A percentile compares a stretch with the other conserved stretches of the same genome.
These are phyloP conservation scores for Calocybe gangraenosa DNA, from an alignment of 768 basidiomycete species.

Conservation along the genomic window DNA sequence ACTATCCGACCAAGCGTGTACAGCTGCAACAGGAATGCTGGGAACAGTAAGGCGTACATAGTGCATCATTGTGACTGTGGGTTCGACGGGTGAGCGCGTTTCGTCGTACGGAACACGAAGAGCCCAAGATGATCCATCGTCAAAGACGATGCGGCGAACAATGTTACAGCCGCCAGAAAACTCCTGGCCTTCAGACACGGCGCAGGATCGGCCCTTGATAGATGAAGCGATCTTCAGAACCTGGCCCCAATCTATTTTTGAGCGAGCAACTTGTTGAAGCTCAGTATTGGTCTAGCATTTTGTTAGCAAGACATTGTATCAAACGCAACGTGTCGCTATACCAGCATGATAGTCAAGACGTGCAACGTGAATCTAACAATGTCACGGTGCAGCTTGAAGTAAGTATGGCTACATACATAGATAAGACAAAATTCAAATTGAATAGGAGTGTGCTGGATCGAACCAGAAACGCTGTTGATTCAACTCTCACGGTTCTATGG, in stretches of 20 bases:
- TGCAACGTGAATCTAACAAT: too few species aligned
- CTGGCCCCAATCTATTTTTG: slow-evolving; percentile 13
- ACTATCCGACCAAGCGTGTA: slow-evolving; percentile 11
- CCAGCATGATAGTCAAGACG: too few species aligned
- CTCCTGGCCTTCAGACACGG: slow-evolving; percentile 1
- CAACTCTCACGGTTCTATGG: too few species aligned
- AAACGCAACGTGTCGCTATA: too few species aligned
- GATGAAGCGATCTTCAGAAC: slow-evolving; percentile 11
- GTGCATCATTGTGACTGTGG: slow-evolving; percentile 9
- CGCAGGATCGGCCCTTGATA: slow-evolving; percentile 6
- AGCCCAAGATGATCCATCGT: slow-evolving; percentile 6
- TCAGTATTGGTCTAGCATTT: slow-evolving; percentile 6
- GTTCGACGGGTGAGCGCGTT: slow-evolving; percentile 1
- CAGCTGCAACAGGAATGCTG: slow-evolving; percentile 9
- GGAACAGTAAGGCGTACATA: slow-evolving; percentile 6
- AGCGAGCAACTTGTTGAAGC: slow-evolving; percentile 5
- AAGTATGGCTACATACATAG: too few species aligned
- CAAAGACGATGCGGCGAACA: slow-evolving; percentile 8
- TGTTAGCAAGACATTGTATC: slow-evolving; percentile 2
- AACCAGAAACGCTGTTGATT: too few species aligned
- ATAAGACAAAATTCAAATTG: too few species aligned
- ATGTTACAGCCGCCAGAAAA: slow-evolving; percentile 11
- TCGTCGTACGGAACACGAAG: slow-evolving; percentile 10
- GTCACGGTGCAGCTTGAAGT: too few species aligned
- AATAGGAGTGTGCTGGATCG: too few species aligned